phyloP scores from a whole-genome alignment of 768 basidiomycete species.

The Pholiota molesta region DNA sequence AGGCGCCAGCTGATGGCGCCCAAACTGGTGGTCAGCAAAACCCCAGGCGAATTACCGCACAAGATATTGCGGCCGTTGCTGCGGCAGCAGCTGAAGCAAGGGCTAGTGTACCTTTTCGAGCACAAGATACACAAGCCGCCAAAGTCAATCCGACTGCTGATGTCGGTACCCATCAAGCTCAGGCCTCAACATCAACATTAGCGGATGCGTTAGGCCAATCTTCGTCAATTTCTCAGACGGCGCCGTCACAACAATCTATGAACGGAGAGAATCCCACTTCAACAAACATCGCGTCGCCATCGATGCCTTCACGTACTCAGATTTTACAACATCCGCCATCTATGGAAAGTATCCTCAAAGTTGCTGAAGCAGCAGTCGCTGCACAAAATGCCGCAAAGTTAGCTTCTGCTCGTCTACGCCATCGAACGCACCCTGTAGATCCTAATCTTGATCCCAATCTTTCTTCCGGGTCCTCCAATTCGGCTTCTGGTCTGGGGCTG shows the following conservation, averaged over 20 bases:
- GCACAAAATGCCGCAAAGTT: conserved; percentile 29
- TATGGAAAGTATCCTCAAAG: conserved; percentile 39
- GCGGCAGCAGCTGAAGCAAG: no score
- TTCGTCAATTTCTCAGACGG: not conserved
- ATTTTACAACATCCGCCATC: conserved; percentile 23
- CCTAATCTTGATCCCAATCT: conserved; percentile 31
- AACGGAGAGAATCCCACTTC: not conserved
- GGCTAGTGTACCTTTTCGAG: not conserved
- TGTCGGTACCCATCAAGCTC: not conserved
- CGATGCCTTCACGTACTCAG: conserved; percentile 9
- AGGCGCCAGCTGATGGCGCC: not conserved
- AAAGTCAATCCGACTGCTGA: not conserved
- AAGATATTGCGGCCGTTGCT: not conserved
- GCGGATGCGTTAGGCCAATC: conserved; percentile 27
- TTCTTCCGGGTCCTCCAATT: conserved; percentile 15
- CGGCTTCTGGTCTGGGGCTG: not conserved
- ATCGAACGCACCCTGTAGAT: conserved; percentile 21
- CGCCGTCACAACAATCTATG: not conserved
- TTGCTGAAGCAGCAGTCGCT: conserved; percentile 40
- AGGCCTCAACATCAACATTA: conserved; percentile 18
- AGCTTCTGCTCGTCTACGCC: conserved; percentile 9
- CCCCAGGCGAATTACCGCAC: conserved; percentile 2
- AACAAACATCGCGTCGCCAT: not conserved
- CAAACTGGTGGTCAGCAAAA: not conserved
- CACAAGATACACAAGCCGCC: not conserved